Evolutionary conservation across 1,139 yeast species (phyloP), one percentile per base, ranked within the genome.

Genomic region (Geotrichum carabidarum): DNA sequence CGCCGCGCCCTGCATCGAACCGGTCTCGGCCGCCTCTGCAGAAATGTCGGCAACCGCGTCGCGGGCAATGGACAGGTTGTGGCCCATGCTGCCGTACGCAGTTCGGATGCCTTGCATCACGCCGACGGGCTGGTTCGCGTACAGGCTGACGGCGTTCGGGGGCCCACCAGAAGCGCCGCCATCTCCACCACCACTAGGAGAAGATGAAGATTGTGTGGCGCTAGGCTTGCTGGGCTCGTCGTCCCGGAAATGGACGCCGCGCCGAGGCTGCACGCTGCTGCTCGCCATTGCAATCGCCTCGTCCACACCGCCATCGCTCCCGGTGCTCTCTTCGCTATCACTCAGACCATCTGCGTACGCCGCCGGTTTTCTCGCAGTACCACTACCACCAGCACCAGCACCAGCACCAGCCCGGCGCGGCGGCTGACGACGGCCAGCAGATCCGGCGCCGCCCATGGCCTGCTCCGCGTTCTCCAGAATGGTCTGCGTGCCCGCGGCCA

Each of bases 401-500:
- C 30, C 30, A n/a, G n/a, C n/a, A n/a, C n/a, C n/a, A n/a, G n/a
- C n/a, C n/a, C 45, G 45, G 14, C n/a, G 27, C 42, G n/a, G n/a
- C n/a, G 44, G 44, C 14, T 42, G 59, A 43, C 45, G 52, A 56
- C 40, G 76, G 22, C 62, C 75, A 9, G 76, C 67, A 0, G 82
- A 70, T 0, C 90, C 90, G 58, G 76, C 76, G 1, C 91, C 91
- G 1, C 91, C 91, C 54, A 86, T 71, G 4, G 78, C 77, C 58
- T 82, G 85, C 66, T 91, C 98, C 0, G 95, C 85, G 57, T 80
- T 82, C 62, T 90, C 97, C 51, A 91, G 72, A 8, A 88, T 70
- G 0, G 83, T 82, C 66, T 90, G 97, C 0, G 97, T 88, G 0
- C 97, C 97, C 4, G 91, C 85, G 1, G 95, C 94, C 38, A 91